Conservation (phyloP, 2,329 filamentous ascomycete genomes). For the Apiospora arundinis region DNA sequence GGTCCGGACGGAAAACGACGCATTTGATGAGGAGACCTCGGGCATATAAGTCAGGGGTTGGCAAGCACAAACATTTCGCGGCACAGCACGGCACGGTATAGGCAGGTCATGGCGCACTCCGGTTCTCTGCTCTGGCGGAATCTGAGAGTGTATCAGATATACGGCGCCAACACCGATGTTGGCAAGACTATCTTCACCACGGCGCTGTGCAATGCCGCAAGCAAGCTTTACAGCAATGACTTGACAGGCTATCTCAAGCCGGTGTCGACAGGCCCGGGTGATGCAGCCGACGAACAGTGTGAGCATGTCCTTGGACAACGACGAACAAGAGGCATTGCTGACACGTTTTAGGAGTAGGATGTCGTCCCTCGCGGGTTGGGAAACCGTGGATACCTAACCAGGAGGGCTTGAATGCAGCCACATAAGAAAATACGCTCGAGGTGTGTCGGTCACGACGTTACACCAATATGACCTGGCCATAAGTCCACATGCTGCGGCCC, state of each 20-base stretch:
- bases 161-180: slow-evolving; percentile 83
- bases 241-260: slow-evolving; percentile 76
- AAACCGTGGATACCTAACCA: background rate
- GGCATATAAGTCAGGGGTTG: background rate
- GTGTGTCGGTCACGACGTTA: slow-evolving; percentile 59
- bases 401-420: slow-evolving; percentile 54
- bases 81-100: background rate
- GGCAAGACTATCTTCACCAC: slow-evolving; percentile 85
- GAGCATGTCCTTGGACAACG: slow-evolving; percentile 22
- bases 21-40: background rate
- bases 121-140: slow-evolving; percentile 71
- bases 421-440: slow-evolving; percentile 63
- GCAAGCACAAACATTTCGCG: slow-evolving; percentile 20
- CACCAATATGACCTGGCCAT: slow-evolving; percentile 76
- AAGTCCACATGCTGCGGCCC: slow-evolving; percentile 79
- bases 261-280: slow-evolving; percentile 74
- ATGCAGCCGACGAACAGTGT: slow-evolving; percentile 76
- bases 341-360: background rate
- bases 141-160: slow-evolving; percentile 75
- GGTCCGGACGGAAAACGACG: background rate
- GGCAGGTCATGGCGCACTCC: slow-evolving; percentile 50
- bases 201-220: slow-evolving; percentile 69
- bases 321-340: background rate
- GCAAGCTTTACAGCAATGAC: slow-evolving; percentile 50
- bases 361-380: background rate